Conservation (phyloP, 2,329 filamentous ascomycete genomes). For the Pseudogymnoascus pannorum region DNA sequence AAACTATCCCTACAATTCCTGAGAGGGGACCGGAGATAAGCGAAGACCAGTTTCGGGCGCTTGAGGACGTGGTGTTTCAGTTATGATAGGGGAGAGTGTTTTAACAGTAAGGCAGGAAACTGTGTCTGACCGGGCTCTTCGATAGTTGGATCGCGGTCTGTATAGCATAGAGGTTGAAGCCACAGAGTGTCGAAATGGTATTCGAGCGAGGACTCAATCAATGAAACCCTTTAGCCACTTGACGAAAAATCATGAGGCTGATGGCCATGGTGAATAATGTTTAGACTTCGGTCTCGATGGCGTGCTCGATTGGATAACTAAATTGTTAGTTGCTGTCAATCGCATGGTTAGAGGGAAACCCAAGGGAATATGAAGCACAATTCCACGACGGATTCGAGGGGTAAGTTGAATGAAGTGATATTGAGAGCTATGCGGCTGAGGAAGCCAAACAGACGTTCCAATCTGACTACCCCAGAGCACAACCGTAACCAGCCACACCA, state of each 20-base stretch:
- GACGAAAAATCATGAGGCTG: not conserved
- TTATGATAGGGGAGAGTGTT: not conserved
- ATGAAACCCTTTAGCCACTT: not conserved
- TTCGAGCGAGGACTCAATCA: not conserved
- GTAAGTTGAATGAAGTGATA: conserved; percentile 9
- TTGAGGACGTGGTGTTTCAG: conserved; percentile 5
- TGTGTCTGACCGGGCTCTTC: not conserved
- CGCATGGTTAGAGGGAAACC: not conserved
- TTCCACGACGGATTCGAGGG: not conserved
- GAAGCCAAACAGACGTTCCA: conserved; percentile 8
- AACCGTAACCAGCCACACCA: conserved; percentile 7
- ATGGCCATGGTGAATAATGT: not conserved
- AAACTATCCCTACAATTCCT: not conserved
- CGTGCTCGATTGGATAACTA: not conserved
- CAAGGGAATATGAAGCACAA: not conserved
- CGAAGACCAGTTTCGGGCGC: not conserved
- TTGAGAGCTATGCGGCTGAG: conserved; percentile 9
- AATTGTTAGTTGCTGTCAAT: not conserved
- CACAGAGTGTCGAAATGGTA: not conserved
- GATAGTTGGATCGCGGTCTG: not conserved
- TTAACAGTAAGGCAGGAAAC: not conserved
- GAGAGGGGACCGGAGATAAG: not conserved
- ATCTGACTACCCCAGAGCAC: conserved; percentile 7
- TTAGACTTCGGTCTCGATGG: not conserved
- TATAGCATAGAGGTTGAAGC: not conserved